Conservation (phyloP, 306 rosid genomes). For the Senna tora region DNA sequence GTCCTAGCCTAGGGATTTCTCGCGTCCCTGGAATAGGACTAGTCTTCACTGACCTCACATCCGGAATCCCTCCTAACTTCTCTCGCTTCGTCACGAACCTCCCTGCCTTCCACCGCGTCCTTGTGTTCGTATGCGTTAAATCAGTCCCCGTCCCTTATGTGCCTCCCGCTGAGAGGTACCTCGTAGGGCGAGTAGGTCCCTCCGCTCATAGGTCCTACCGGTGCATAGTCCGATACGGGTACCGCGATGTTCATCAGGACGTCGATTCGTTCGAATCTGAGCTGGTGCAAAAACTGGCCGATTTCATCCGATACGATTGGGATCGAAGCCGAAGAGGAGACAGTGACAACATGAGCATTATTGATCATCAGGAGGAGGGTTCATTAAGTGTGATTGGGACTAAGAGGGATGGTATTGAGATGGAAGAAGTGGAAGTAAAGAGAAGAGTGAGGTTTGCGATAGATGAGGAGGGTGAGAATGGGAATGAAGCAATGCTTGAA, state of each 20-base stretch:
- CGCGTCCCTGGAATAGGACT: constrained; percentile 50
- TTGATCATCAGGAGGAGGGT: constrained; percentile 55
- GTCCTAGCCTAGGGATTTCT: constrained; percentile 43
- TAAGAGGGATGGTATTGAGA: constrained; percentile 66
- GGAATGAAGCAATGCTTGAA: constrained; percentile 51
- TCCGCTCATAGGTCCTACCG: constrained; percentile 72
- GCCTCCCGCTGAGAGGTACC: constrained; percentile 76
- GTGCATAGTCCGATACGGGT: constrained; percentile 87
- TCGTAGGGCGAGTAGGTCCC: constrained; percentile 88
- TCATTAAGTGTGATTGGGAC: constrained; percentile 75
- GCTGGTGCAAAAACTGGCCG: constrained; percentile 60
- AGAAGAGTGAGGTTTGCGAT: constrained; percentile 80
- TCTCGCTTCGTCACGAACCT: constrained; percentile 45
- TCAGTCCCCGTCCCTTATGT: constrained; percentile 48
- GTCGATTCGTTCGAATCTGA: constrained; percentile 83
- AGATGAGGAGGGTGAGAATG: too few species aligned
- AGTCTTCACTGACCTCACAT: constrained; percentile 41
- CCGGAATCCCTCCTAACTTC: constrained; percentile 48
- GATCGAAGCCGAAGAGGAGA: constrained; percentile 35
- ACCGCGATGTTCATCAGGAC: constrained; percentile 91
- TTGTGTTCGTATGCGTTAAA: constrained; percentile 44
- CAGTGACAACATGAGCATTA: constrained; percentile 47
- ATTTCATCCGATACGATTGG: constrained; percentile 78
- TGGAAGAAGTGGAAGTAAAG: constrained; percentile 60
- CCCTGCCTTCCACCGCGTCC: constrained; percentile 49